These are phyloP conservation scores for Penicillium salamii DNA, from an alignment of 495 filamentous ascomycete genomes.

Conservation along the genomic window DNA sequence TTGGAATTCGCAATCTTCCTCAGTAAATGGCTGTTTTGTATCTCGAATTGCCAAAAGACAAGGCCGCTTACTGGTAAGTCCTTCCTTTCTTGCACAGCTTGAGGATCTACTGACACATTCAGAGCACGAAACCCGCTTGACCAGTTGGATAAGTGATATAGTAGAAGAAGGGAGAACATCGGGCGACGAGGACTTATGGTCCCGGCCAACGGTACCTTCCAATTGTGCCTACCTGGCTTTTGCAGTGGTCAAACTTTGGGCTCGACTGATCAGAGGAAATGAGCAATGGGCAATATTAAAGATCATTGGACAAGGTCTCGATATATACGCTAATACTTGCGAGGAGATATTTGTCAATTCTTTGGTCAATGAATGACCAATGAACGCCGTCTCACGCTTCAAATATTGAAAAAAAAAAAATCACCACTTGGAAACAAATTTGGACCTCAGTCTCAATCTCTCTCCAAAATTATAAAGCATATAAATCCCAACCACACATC, in stretches of 20 bases:
- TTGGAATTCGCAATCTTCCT: conserved; percentile 36
- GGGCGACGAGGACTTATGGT: conserved; percentile 11
- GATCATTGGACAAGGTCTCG: conserved; percentile 14
- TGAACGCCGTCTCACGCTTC: no score
- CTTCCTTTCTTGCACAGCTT: background rate
- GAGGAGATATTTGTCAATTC: background rate
- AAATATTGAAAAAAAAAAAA: no score
- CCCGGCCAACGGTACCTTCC: background rate
- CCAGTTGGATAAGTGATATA: conserved; percentile 19
- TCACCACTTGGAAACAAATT: conserved; percentile 10
- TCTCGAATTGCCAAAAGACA: conserved; percentile 2
- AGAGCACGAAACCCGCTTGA: conserved; percentile 18
- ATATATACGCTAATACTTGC: conserved; percentile 15
- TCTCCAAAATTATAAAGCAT: conserved; percentile 52
- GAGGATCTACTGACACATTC: background rate
- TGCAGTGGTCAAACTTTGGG: conserved; percentile 19
- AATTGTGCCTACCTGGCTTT: conserved; percentile 10
- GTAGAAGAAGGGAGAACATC: conserved; percentile 23
- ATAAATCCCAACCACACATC: conserved; percentile 51
- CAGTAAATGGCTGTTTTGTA: conserved; percentile 34
- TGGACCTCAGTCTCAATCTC: background rate
- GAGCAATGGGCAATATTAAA: conserved; percentile 17
- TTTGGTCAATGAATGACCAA: background rate
- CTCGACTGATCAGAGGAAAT: conserved; percentile 17
- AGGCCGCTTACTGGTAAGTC: conserved; percentile 15